Base-by-base conservation (phyloP, 78 protist species). In the Tieghemostelium lacteum region DNA sequence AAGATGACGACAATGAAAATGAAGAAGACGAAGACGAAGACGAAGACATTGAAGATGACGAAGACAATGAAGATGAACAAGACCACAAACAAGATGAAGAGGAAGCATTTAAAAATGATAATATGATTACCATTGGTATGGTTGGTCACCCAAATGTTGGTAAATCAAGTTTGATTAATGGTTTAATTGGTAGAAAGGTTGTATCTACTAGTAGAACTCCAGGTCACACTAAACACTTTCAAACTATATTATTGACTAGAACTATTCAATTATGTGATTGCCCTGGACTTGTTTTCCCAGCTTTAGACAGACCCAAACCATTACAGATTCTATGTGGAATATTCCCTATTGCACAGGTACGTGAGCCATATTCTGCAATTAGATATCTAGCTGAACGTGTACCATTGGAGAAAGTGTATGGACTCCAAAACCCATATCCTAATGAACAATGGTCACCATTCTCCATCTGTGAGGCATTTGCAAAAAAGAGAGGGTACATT, bases 201-300 rank as follows among this genome's bases (percentile, higher is more conserved):
- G 97, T 91, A 17, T 37, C 73, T 28, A 87, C 93, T 14, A 62
- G 77, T 26, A 61, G 93, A 31, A 96, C 97, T 16, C 97, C 98
- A 17, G 98, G 98, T 22, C 98, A 97, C 83, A 97, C 98, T 33
- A 97, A 97, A 80, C 97, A 96, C 60, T 87, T 95, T 67, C 98
- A 97, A 70, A 96, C 97, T 24, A 87, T 92, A 40, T 31, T 50
- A 22, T 54, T 97, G 20, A 39, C 91, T 28, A 42, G 19, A 33
- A 73, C 85, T 10, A 74, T 97, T 29, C 58, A 75, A 52, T 77
- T 97, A 39, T 74, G 86, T 34, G 98, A 97, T 75, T 97, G 97
- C 50, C 98, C 98, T 1, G 98, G 98, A 16, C 39, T 97, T 10
- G 95, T 95, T 8, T 94, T 96, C 67, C 98, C 98, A 17, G 92